These are phyloP conservation scores for Kurtzmaniella quercitrusa DNA, from an alignment of 1,139 yeast genomes.

Conservation along the genomic window DNA sequence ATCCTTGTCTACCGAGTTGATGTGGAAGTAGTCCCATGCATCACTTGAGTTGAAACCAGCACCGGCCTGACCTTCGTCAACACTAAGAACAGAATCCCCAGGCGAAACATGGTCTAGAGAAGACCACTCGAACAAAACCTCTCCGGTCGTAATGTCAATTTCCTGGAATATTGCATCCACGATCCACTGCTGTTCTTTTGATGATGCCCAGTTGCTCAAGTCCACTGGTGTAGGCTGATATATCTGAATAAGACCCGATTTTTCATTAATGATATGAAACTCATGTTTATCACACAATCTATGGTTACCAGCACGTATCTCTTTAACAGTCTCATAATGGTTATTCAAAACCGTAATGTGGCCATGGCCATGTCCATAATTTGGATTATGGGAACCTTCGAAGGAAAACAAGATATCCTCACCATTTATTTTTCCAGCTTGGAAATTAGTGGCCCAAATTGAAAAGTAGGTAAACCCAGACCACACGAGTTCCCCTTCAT, in stretches of 20 bases:
- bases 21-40: slow-evolving; percentile 42
- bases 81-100: slow-evolving; percentile 23
- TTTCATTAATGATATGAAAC: slow-evolving; percentile 25
- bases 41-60: slow-evolving; percentile 27
- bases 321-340: background rate
- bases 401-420: slow-evolving; percentile 24
- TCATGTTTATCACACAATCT: slow-evolving; percentile 21
- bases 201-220: slow-evolving; percentile 21
- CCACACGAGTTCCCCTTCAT: slow-evolving; percentile 32
- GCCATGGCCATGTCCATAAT: slow-evolving; percentile 34
- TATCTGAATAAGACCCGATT: slow-evolving; percentile 25
- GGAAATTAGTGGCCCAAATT: slow-evolving; percentile 31
- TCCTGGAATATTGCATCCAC: slow-evolving; percentile 32
- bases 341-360: slow-evolving; percentile 24
- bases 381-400: slow-evolving; percentile 30
- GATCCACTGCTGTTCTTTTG: slow-evolving; percentile 26
- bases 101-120: slow-evolving; percentile 34
- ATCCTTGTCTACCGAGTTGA: slow-evolving; percentile 39
- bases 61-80: slow-evolving; percentile 27
- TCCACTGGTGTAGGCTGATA: slow-evolving; percentile 28
- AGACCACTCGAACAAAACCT: slow-evolving; percentile 35
- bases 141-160: slow-evolving; percentile 31
- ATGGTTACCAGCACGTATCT: background rate
- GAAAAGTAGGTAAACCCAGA: slow-evolving; percentile 27
- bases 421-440: slow-evolving; percentile 22